Evolutionary conservation across 148 eudicot genomes (phyloP), one percentile per base, ranked within the genome.

Genomic region (Selenicereus undatus): DNA sequence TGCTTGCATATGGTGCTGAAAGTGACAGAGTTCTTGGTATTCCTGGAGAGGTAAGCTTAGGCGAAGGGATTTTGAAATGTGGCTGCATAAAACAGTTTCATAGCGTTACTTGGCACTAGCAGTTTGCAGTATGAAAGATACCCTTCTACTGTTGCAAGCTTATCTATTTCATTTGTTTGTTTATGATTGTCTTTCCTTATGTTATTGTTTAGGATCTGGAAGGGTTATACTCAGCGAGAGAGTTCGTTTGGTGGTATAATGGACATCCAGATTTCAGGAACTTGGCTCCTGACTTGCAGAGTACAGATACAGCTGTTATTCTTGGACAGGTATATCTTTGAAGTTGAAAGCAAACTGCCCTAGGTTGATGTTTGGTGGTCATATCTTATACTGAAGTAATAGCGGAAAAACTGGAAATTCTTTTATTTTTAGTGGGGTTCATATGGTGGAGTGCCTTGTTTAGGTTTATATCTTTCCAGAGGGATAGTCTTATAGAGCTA

Each of bases 191-290:
- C 43, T 64, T 27, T 54, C 36, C 20, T 48, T 21, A 74, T 70
- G 62, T n/a, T 81, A n/a, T 82, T 79, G n/a, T 74, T 76, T 26
- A 92, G 97, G 90, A 86, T 73, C 85, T 92, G 78, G 73, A 84
- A 51, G 97, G 97, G 69, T 86, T 93, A 83, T 84, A 91, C 83
- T 90, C 99, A 58, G 99, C 99, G 45, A 91, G 99, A 88, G 98
- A 96, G 84, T 92, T 96, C 82, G 98, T 96, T 74, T 96, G 99
- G 99, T 96, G 99, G 99, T 96, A 96, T 83, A 96, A 96, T 86
- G 99, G 99, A 76, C 99, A 96, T 78, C 98, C 98, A 75, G 99
- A 93, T 84, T 86, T 80, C 86, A 86, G 89, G 69, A 80, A 91
- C 75, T 80, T 93, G 65, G 83, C 92, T 78, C 99, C 95, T 42